phyloP scores from a whole-genome alignment of 73 alveolate genomes.

The Vitrella brassicaformis region DNA sequence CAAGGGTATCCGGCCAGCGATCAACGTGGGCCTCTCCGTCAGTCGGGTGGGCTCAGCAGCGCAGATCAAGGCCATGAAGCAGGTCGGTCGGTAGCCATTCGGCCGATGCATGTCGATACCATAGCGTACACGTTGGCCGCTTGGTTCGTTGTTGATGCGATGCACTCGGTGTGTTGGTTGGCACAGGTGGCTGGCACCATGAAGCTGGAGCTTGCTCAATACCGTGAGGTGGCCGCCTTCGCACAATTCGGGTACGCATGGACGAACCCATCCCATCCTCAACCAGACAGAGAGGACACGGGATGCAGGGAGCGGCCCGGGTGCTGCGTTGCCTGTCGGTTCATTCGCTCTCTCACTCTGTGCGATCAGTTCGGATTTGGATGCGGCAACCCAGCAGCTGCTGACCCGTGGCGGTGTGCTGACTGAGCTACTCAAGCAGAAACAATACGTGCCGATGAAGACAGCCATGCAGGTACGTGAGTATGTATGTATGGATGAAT shows the following conservation, averaged over 20 bases:
- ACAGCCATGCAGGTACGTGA: not conserved
- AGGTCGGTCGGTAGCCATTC: slow-evolving; percentile 1
- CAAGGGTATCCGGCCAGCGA: slow-evolving; percentile 79
- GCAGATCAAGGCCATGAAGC: slow-evolving; percentile 89
- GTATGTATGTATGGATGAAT: not conserved
- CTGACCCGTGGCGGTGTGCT: slow-evolving; percentile 78
- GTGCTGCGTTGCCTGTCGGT: not conserved
- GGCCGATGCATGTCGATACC: not conserved
- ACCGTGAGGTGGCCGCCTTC: slow-evolving; percentile 96
- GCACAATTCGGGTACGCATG: slow-evolving; percentile 88
- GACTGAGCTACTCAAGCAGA: slow-evolving; percentile 81
- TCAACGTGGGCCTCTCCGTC: slow-evolving; percentile 94
- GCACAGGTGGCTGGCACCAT: slow-evolving; percentile 85
- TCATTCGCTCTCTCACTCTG: not conserved
- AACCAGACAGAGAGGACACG: too few species aligned
- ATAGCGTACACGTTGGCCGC: not conserved
- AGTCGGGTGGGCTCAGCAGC: slow-evolving; percentile 93
- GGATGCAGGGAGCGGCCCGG: not conserved
- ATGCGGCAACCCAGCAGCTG: slow-evolving; percentile 84
- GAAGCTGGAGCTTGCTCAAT: slow-evolving; percentile 84
- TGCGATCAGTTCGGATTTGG: slow-evolving; percentile 67
- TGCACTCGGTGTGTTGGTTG: not conserved
- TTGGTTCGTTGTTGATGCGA: not conserved
- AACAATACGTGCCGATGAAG: slow-evolving; percentile 32
- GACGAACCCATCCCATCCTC: too few species aligned